phyloP scores from a whole-genome alignment of 768 basidiomycete genomes.

The Leccinum subtestaceum region DNA sequence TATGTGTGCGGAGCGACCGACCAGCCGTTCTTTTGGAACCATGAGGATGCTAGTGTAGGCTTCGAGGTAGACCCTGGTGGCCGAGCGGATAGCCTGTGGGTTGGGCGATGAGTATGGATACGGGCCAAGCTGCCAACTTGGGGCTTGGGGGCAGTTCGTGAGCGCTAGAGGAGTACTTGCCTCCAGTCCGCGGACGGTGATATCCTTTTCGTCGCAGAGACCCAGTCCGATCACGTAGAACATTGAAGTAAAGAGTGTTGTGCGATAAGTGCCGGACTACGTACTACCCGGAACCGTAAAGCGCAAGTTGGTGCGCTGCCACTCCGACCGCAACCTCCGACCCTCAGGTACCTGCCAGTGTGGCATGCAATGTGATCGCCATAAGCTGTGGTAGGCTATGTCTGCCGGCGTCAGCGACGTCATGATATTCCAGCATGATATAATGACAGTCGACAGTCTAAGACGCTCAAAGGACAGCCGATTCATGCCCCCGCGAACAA shows the following conservation, averaged over 20 bases:
- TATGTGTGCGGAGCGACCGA: constrained; percentile 38
- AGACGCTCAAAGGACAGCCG: neutral
- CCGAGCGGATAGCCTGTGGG: constrained; percentile 61
- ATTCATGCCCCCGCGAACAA: constrained; percentile 4
- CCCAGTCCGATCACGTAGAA: constrained; percentile 94
- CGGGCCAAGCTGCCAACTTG: neutral
- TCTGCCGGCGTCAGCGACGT: neutral
- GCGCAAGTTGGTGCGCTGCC: neutral
- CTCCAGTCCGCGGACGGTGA: constrained; percentile 88
- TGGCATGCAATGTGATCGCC: neutral
- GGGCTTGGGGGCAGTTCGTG: neutral
- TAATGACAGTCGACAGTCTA: constrained; percentile 2
- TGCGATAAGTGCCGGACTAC: no score
- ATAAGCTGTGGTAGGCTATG: neutral
- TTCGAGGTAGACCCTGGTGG: constrained; percentile 86
- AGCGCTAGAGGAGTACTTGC: constrained; percentile 35
- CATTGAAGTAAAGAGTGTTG: constrained; percentile 46
- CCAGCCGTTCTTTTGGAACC: constrained; percentile 82
- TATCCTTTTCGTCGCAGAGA: constrained; percentile 92
- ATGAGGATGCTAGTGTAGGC: constrained; percentile 97
- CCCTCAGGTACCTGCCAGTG: no score
- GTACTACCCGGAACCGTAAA: neutral
- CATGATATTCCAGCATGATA: neutral
- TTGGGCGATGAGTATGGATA: neutral
- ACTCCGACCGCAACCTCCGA: neutral